Evolutionary conservation across 192 early-diverging fungal genomes (phyloP).

Genomic region (Entomortierella lignicola): DNA sequence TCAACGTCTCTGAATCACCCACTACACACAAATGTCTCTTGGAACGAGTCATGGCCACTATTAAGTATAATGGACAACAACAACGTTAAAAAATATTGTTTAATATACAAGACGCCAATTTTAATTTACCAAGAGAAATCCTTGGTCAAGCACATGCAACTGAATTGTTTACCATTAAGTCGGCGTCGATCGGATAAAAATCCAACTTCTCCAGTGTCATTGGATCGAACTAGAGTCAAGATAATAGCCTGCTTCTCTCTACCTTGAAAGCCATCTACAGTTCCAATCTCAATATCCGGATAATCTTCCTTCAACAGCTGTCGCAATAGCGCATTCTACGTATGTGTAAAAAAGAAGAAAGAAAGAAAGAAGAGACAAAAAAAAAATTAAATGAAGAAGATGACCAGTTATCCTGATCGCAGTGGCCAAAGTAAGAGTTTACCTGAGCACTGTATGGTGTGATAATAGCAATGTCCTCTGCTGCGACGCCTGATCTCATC

Average conservation of each 20-base stretch:
- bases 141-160: not conserved
- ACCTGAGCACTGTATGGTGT: slow-evolving; percentile 91
- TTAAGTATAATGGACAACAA: too few species aligned
- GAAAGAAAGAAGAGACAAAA: not conserved
- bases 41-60: slow-evolving; percentile 88
- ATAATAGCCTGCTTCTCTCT: slow-evolving; percentile 91
- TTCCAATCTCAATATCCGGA: slow-evolving; percentile 80
- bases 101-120: too few species aligned
- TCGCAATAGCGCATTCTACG: slow-evolving; percentile 42
- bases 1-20: slow-evolving; percentile 77
- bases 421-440: too few species aligned
- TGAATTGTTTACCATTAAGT: slow-evolving; percentile 74
- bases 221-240: slow-evolving; percentile 84
- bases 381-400: not conserved
- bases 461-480: slow-evolving; percentile 83
- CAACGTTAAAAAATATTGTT: too few species aligned
- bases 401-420: slow-evolving; percentile 10
- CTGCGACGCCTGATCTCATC: slow-evolving; percentile 68
- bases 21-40: slow-evolving; percentile 88
- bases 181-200: slow-evolving; percentile 86
- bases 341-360: not conserved
- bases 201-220: slow-evolving; percentile 80
- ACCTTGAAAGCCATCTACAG: slow-evolving; percentile 93
- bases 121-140: too few species aligned
- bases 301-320: slow-evolving; percentile 62